Conservation (phyloP, 345 rosid genomes). For the Moricandia arvensis region DNA sequence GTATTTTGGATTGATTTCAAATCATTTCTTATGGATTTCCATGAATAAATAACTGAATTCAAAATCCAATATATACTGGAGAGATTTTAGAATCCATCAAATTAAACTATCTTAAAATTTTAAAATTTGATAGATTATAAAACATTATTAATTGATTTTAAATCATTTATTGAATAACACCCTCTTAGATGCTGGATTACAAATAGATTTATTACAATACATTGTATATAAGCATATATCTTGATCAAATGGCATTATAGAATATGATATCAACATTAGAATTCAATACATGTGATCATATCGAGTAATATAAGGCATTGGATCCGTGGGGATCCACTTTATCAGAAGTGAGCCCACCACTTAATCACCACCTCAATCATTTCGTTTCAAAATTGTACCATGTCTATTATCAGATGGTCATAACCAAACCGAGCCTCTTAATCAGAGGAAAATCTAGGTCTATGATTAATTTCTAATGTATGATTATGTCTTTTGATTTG, state of each 20-base stretch:
- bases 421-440: background rate
- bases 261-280: slow-evolving; percentile 1
- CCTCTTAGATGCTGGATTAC: background rate
- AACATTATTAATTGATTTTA: no score
- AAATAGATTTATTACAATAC: background rate
- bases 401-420: background rate
- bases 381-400: slow-evolving; percentile 15
- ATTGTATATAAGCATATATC: background rate
- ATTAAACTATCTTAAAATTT: no score
- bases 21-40: no score
- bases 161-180: no score
- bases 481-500: background rate
- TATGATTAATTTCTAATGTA: background rate
- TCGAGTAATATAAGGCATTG: slow-evolving; percentile 27
- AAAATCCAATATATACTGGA: no score
- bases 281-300: slow-evolving; percentile 4
- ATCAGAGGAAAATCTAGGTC: background rate
- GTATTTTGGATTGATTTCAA: no score
- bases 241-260: background rate
- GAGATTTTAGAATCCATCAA: no score
- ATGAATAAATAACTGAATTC: no score
- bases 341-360: slow-evolving; percentile 15
- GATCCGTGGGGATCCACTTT: slow-evolving; percentile 20
- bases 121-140: no score
- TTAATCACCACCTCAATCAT: slow-evolving; percentile 24